Evolutionary conservation across 495 filamentous ascomycete species (phyloP).

Genomic region (Penicillium riverlandense): DNA sequence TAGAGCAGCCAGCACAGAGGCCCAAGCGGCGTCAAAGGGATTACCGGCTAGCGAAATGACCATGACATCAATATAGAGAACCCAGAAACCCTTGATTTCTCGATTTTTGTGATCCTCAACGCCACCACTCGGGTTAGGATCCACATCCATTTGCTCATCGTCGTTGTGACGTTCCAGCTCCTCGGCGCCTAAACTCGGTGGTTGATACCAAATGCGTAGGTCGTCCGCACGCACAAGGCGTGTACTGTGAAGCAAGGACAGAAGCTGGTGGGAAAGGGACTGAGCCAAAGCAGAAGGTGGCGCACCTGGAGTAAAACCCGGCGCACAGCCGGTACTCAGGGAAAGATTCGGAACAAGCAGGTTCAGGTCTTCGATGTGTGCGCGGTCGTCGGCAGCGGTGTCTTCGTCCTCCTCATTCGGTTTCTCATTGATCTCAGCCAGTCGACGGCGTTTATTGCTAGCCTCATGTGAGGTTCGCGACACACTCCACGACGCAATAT

Average conservation of each 20-base stretch:
- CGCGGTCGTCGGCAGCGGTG: slow-evolving; percentile 32
- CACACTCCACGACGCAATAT: slow-evolving; percentile 59
- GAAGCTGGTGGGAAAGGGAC: slow-evolving; percentile 68
- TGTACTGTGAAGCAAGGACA: slow-evolving; percentile 63
- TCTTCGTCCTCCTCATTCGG: slow-evolving; percentile 7
- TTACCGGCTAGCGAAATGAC: slow-evolving; percentile 88
- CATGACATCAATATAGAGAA: slow-evolving; percentile 85
- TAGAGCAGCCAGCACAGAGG: slow-evolving; percentile 74
- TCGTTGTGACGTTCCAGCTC: slow-evolving; percentile 30
- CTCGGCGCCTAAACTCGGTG: slow-evolving; percentile 32
- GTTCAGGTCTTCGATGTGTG: slow-evolving; percentile 50
- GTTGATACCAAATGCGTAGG: slow-evolving; percentile 62
- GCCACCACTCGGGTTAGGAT: slow-evolving; percentile 10
- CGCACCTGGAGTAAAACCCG: slow-evolving; percentile 73
- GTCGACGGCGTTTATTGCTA: slow-evolving; percentile 24
- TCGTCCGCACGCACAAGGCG: slow-evolving; percentile 53
- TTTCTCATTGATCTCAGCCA: slow-evolving; percentile 13
- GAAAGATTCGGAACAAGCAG: slow-evolving; percentile 92
- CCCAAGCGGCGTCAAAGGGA: slow-evolving; percentile 85
- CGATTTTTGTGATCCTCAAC: slow-evolving; percentile 11
- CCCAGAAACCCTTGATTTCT: slow-evolving; percentile 82
- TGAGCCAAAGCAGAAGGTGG: slow-evolving; percentile 77
- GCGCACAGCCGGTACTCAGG: slow-evolving; percentile 79
- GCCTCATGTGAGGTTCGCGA: slow-evolving; percentile 19
- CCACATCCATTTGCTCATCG: slow-evolving; percentile 39